Base-by-base conservation (phyloP, 805 yeast genomes). In the Candida qinlingensis region DNA sequence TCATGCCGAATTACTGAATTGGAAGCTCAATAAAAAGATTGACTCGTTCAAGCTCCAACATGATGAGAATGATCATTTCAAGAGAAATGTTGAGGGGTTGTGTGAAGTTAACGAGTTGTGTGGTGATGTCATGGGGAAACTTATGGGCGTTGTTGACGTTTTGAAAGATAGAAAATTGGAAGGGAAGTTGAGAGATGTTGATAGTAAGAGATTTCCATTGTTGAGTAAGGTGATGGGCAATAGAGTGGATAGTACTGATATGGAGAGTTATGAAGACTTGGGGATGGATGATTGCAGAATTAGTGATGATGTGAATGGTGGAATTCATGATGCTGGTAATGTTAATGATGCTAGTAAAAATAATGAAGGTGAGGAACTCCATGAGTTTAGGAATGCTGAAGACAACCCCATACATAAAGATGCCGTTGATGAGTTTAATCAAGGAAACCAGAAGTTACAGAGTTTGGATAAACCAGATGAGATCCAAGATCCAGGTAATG, bases 51-150 rank as follows among this genome's bases (percentile, higher is more conserved):
- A 48, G 33, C 12, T 41, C 11, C 34, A 46, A 7, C 49, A 46
- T 38, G 52, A 49, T 37, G 47, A 46, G n/a, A 11, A 39, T 6
- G 42, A 41, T 12, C 43, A 43, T 29, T 43, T 41, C 33, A 11
- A 34, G 30, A n/a, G 28, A 31, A 37, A 5, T 19, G 12, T 12
- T 13, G 33, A 36, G 7, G 46, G 44, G 9, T 8, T 46, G 45
- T 44, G 50, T 45, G 47, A 46, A 6, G 10, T 54, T 1, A 34
- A 37, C 10, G 41, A 27, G 26, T 7, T 46, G 3, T 37, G 46
- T 6, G 41, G 41, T 4, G 51, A 48, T 5, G 46, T 64, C 1
- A 48, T 54, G 33, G 52, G 64, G 46, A 55, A 49, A 53, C 50
- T 38, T 57, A 53, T 42, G 52, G 55, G 35, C 27, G 36, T 48